Evolutionary conservation across 2,329 filamentous ascomycete genomes (phyloP).

Genomic region (Xylaria sp.): DNA sequence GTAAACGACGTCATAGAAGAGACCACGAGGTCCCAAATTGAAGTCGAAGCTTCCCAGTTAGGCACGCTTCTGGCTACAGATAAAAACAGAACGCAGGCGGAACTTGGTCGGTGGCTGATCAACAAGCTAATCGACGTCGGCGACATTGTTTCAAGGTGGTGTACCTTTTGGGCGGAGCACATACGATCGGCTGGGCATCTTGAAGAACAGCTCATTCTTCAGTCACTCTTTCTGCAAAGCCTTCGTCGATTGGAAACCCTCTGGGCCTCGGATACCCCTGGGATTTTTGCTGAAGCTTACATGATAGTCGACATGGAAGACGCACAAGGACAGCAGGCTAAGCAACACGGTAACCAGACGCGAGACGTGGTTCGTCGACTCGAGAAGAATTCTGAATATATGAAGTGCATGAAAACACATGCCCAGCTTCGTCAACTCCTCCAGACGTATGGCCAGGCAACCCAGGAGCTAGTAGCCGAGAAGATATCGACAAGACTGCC

Average conservation of each 20-base stretch:
- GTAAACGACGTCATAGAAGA: background rate
- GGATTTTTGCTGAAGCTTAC: too few species aligned
- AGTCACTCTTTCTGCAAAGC: background rate
- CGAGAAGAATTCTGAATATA: background rate
- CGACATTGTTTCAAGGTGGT: background rate
- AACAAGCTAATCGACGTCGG: background rate
- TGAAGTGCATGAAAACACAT: too few species aligned
- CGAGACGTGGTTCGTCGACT: background rate
- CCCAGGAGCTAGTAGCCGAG: too few species aligned
- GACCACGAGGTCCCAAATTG: background rate
- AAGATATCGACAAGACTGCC: too few species aligned
- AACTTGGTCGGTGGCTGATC: background rate
- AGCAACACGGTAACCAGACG: too few species aligned
- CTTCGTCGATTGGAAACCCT: background rate
- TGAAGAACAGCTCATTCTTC: background rate
- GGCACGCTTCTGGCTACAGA: too few species aligned
- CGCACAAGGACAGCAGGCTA: too few species aligned
- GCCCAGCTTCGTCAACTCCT: too few species aligned
- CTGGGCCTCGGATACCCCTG: background rate
- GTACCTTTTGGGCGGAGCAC: background rate
- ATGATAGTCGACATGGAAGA: background rate
- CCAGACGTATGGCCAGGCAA: too few species aligned
- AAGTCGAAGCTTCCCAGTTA: too few species aligned
- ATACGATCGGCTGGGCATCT: background rate
- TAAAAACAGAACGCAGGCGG: too few species aligned